Percentiles rank a stretch among this genome's conserved stretches.
Evolutionary conservation across 2,329 filamentous ascomycete species (phyloP).

Genomic region (Paracorniculantispora psalliotae): DNA sequence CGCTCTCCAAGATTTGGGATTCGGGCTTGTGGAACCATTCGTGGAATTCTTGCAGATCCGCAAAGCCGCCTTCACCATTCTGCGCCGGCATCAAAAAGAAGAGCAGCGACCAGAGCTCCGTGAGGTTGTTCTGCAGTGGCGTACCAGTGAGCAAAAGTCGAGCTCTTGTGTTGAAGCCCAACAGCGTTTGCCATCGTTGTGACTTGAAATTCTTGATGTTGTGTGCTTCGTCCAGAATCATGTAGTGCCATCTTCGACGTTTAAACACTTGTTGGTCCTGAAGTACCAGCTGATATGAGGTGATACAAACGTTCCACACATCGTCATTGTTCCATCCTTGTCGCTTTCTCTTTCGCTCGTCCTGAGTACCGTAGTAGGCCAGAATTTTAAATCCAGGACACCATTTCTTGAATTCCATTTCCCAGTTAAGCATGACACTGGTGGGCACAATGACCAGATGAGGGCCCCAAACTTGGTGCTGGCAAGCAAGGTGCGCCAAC

Average conservation of each 20-base stretch:
- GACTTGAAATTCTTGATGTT: conserved; percentile 99
- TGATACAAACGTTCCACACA: conserved; percentile 95
- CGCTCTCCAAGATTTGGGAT: conserved; percentile 92
- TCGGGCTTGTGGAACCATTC: conserved; percentile 95
- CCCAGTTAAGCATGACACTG: conserved; percentile 98
- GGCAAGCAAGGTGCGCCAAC: conserved; percentile 84
- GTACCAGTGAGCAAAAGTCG: conserved; percentile 88
- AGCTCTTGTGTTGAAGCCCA: conserved; percentile 87
- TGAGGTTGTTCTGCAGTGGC: conserved; percentile 92
- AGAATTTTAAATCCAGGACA: conserved; percentile 96
- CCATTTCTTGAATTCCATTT: conserved; percentile 99
- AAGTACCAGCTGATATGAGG: conserved; percentile 92
- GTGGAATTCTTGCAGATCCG: conserved; percentile 91
- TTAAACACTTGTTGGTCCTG: conserved; percentile 94
- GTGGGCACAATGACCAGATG: conserved; percentile 95
- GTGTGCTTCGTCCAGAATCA: conserved; percentile 96
- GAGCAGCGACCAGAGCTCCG: conserved; percentile 92
- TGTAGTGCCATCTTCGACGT: conserved; percentile 90
- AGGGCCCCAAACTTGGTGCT: conserved; percentile 89
- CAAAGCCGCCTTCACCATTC: conserved; percentile 82
- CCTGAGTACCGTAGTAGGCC: conserved; percentile 90
- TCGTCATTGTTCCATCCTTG: conserved; percentile 91
- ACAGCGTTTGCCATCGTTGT: conserved; percentile 89
- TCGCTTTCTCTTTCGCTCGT: conserved; percentile 86
- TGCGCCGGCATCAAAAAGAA: conserved; percentile 96